A percentile compares a stretch with the other conserved stretches of the same genome.
These are phyloP conservation scores for Dioscorea cayenensis DNA, from an alignment of 116 monocot species.

Conservation along the genomic window DNA sequence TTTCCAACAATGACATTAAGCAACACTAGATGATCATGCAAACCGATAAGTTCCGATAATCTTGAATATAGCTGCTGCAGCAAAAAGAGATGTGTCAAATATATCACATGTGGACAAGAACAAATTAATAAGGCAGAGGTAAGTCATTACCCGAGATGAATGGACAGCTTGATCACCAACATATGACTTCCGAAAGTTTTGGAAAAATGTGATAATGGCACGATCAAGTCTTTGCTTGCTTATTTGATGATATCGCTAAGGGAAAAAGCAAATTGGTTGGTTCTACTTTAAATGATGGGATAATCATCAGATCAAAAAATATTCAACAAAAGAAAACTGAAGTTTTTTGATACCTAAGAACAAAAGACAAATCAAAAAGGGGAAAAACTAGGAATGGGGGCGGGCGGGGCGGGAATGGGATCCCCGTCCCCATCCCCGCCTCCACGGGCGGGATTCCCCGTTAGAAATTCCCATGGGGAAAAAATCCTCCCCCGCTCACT, in stretches of 20 bases:
- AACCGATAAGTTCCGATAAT: conserved; percentile 87
- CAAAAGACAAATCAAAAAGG: too few species aligned
- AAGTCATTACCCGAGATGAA: conserved; percentile 77
- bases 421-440: too few species aligned
- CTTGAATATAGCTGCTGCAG: conserved; percentile 90
- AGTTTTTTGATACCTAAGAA: too few species aligned
- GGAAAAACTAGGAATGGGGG: too few species aligned
- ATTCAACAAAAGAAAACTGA: background rate
- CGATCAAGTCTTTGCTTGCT: conserved; percentile 97
- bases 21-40: conserved; percentile 89
- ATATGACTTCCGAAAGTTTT: conserved; percentile 95
- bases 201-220: conserved; percentile 85
- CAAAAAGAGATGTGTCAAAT: background rate
- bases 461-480: too few species aligned
- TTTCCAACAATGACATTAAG: conserved; percentile 94
- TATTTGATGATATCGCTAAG: conserved; percentile 79
- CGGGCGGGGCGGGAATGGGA: too few species aligned
- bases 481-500: too few species aligned
- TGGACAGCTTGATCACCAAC: conserved; percentile 98
- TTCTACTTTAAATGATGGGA: background rate
- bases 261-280: conserved; percentile 4
- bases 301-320: background rate
- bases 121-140: background rate
- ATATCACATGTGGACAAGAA: conserved; percentile 7
- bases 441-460: too few species aligned